A percentile compares a stretch with the other conserved stretches of the same genome.
These are phyloP conservation scores for Rheum nobile DNA, from an alignment of 148 eudicot genomes.

Conservation along the genomic window DNA sequence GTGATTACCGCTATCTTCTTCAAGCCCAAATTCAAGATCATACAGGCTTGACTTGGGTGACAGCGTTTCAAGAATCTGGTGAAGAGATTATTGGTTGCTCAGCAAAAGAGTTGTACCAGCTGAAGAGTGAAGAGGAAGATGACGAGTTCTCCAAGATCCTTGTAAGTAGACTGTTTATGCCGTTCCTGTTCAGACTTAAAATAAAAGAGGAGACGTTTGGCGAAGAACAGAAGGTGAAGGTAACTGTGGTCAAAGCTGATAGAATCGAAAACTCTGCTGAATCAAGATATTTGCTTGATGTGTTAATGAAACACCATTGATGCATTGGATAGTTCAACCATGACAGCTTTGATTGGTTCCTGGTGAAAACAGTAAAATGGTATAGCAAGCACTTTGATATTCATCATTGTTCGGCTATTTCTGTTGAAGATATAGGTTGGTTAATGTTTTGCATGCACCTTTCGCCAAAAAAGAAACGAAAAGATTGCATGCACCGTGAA, in stretches of 20 bases:
- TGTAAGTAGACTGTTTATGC: conserved; percentile 35
- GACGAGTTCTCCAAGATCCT: conserved; percentile 40
- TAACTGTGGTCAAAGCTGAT: conserved; percentile 77
- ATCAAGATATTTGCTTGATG: conserved; percentile 40
- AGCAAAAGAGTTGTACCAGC: conserved; percentile 62
- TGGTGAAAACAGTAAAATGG: no score
- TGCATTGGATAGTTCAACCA: conserved; percentile 6
- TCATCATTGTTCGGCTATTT: no score
- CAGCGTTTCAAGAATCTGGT: conserved; percentile 90
- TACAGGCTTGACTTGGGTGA: conserved; percentile 79
- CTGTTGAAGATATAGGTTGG: no score
- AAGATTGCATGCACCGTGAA: no score
- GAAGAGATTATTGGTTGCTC: conserved; percentile 80
- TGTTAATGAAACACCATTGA: conserved; percentile 22
- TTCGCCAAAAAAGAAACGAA: no score
- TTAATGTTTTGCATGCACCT: no score
- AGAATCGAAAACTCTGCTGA: conserved; percentile 54
- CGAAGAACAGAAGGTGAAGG: conserved; percentile 86
- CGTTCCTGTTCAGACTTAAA: conserved; percentile 59
- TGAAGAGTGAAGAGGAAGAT: conserved; percentile 60
- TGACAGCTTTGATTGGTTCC: neutral
- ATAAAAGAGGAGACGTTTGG: conserved; percentile 88
- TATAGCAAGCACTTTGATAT: no score
- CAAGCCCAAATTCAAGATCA: conserved; percentile 93
- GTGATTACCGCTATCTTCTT: conserved; percentile 89